These are phyloP conservation scores for Sporobolus alterniflorus DNA, from an alignment of 202 grass and related monocot species.

Conservation along the genomic window DNA sequence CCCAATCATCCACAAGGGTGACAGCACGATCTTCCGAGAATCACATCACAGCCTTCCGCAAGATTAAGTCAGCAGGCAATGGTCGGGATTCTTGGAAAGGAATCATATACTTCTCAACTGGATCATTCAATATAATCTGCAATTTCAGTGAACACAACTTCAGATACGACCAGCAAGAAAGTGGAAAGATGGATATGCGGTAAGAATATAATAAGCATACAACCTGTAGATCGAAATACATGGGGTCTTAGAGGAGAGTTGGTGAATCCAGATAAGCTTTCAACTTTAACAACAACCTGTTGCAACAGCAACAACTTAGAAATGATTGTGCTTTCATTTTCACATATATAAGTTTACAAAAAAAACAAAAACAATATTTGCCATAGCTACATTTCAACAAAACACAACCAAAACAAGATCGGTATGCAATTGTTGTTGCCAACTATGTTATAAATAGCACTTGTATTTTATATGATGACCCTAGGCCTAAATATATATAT, in stretches of 20 bases:
- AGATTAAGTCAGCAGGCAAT: constrained; percentile 60
- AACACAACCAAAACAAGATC: not conserved
- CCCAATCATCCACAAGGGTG: constrained; percentile 90
- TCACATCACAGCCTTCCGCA: constrained; percentile 65
- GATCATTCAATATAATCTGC: constrained; percentile 82
- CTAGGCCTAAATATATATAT: too few relatives aligned
- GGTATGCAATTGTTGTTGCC: not conserved
- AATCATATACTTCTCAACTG: constrained; percentile 92
- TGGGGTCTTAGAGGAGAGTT: constrained; percentile 63
- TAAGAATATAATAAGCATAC: not conserved
- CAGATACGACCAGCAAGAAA: constrained; percentile 20
- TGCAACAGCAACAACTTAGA: constrained; percentile 35
- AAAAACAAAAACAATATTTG: constrained; percentile 12
- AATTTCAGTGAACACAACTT: constrained; percentile 31
- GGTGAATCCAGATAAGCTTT: constrained; percentile 80
- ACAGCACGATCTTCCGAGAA: constrained; percentile 68
- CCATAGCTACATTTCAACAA: not conserved
- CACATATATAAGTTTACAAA: constrained; percentile 10
- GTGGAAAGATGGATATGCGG: constrained; percentile 20
- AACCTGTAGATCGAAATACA: constrained; percentile 81
- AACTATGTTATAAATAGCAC: too few relatives aligned
- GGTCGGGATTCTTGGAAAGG: constrained; percentile 71
- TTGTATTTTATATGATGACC: too few relatives aligned
- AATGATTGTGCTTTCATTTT: constrained; percentile 19
- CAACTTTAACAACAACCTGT: constrained; percentile 83